A percentile compares a stretch with the other conserved stretches of the same genome.
These are phyloP conservation scores for Pythium coloratum DNA, from an alignment of 352 stramenopile species.

Conservation along the genomic window DNA sequence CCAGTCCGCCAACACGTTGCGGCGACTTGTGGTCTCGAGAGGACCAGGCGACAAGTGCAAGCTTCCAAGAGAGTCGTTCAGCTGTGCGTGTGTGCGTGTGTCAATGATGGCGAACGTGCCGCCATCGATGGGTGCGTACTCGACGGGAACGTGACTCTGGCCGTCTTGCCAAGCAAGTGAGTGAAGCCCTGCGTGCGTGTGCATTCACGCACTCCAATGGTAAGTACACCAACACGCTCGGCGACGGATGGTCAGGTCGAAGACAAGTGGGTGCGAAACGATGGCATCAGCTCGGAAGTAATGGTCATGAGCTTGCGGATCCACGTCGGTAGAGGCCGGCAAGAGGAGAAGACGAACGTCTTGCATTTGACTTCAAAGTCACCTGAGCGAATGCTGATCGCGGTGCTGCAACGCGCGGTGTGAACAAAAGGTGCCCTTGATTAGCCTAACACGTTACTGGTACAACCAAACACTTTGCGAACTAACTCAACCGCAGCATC, in stretches of 20 bases:
- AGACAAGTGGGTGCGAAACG: conserved; percentile 60
- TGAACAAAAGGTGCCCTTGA: too few species aligned
- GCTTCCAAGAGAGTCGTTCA: conserved; percentile 48
- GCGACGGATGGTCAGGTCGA: conserved; percentile 62
- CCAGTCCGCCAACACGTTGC: conserved; percentile 48
- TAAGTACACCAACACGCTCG: conserved; percentile 60
- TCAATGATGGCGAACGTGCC: conserved; percentile 57
- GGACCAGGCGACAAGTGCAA: conserved; percentile 60
- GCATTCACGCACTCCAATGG: conserved; percentile 64
- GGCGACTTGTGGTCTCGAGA: conserved; percentile 34
- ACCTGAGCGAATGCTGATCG: too few species aligned
- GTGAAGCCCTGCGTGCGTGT: conserved; percentile 59
- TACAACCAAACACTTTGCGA: too few species aligned
- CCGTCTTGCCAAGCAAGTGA: conserved; percentile 39
- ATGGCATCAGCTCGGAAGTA: conserved; percentile 72
- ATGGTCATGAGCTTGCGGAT: conserved; percentile 39
- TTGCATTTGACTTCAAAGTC: neutral
- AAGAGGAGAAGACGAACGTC: conserved; percentile 62
- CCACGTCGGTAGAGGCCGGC: conserved; percentile 52
- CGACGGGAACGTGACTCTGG: conserved; percentile 38
- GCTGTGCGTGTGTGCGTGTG: conserved; percentile 18
- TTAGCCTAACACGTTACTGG: too few species aligned
- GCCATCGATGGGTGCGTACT: conserved; percentile 44
- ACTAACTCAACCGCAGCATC: too few species aligned
- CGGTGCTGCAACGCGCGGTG: too few species aligned